Evolutionary conservation across 2,329 filamentous ascomycete genomes (phyloP).

Genomic region (Phaeophleospora eucalypticola): DNA sequence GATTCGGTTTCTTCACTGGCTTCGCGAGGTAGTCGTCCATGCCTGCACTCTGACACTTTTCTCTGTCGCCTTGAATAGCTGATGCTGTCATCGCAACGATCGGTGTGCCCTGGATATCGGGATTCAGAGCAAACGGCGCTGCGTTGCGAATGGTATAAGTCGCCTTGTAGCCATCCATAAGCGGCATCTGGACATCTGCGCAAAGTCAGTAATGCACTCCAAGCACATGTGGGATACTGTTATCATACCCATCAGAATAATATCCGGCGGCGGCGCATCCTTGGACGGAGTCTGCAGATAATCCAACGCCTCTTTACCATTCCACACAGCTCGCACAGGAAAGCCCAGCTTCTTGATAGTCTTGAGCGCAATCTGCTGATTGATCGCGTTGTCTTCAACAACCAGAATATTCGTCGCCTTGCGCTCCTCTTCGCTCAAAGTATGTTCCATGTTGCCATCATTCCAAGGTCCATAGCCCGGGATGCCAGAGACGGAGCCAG

Average conservation of each 20-base stretch:
- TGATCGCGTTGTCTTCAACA: constrained; percentile 69
- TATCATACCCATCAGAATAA: constrained; percentile 57
- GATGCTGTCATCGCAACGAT: constrained; percentile 81
- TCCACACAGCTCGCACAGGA: constrained; percentile 67
- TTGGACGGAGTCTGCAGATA: constrained; percentile 51
- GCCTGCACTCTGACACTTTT: constrained; percentile 68
- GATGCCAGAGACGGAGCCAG: constrained; percentile 13
- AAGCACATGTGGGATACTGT: too few relatives aligned
- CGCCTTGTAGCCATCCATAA: constrained; percentile 73
- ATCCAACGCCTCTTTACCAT: constrained; percentile 73
- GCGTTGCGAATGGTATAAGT: constrained; percentile 70
- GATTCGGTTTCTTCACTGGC: constrained; percentile 63
- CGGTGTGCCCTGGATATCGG: constrained; percentile 57
- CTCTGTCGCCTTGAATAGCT: constrained; percentile 70
- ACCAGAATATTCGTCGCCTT: constrained; percentile 66
- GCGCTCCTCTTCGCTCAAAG: constrained; percentile 55
- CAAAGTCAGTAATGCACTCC: too few relatives aligned
- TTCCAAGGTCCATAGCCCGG: constrained; percentile 26
- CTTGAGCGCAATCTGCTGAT: constrained; percentile 71
- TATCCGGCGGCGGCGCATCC: constrained; percentile 58
- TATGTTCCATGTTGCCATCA: constrained; percentile 45
- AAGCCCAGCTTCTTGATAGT: constrained; percentile 72
- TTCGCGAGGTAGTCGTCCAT: constrained; percentile 75
- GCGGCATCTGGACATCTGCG: constrained; percentile 47
- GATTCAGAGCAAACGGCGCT: constrained; percentile 57